Percentiles rank a stretch among this genome's conserved stretches.
phyloP scores from a whole-genome alignment of 345 rosid genomes.

The Citrus cavaleriei region DNA sequence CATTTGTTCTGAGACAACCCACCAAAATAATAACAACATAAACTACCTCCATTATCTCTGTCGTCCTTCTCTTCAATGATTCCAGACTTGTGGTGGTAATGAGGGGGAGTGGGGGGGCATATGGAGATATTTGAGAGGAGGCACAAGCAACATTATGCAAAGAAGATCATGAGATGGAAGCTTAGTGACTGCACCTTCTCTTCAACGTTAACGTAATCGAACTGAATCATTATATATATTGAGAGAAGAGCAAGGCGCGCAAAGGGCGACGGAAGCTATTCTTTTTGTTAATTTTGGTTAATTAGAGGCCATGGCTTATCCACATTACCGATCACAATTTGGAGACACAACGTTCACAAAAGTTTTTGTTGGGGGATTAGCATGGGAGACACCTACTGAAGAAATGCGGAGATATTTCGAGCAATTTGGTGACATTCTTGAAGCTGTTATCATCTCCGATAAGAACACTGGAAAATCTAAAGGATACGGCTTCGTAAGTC shows the following conservation, averaged over 20 bases:
- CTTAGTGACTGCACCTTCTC: not conserved
- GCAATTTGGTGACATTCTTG: slow-evolving; percentile 93
- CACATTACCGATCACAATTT: slow-evolving; percentile 80
- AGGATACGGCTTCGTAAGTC: slow-evolving; percentile 93
- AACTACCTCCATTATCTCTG: slow-evolving; percentile 17
- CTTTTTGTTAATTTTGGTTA: slow-evolving; percentile 1
- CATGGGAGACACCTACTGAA: slow-evolving; percentile 94
- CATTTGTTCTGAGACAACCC: slow-evolving; percentile 1
- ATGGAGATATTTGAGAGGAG: no score
- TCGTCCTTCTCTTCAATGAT: slow-evolving; percentile 20
- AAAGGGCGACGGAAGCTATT: no score
- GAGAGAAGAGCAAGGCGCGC: no score
- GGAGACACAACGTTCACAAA: slow-evolving; percentile 91
- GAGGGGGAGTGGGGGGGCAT: not conserved
- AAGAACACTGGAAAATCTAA: slow-evolving; percentile 86
- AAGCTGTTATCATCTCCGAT: slow-evolving; percentile 86
- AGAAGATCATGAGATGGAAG: slow-evolving; percentile 18
- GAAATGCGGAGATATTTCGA: slow-evolving; percentile 81
- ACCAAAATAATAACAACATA: slow-evolving; percentile 7
- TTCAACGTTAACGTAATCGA: not conserved
- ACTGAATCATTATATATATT: no score
- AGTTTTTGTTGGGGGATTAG: slow-evolving; percentile 89
- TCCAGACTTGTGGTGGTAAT: slow-evolving; percentile 10
- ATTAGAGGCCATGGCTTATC: slow-evolving; percentile 40
- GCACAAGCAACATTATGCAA: not conserved